Evolutionary conservation across 371 early-diverging fungal species (phyloP), one percentile per base, ranked within the genome.

Genomic region (Actinomucor elegans): DNA sequence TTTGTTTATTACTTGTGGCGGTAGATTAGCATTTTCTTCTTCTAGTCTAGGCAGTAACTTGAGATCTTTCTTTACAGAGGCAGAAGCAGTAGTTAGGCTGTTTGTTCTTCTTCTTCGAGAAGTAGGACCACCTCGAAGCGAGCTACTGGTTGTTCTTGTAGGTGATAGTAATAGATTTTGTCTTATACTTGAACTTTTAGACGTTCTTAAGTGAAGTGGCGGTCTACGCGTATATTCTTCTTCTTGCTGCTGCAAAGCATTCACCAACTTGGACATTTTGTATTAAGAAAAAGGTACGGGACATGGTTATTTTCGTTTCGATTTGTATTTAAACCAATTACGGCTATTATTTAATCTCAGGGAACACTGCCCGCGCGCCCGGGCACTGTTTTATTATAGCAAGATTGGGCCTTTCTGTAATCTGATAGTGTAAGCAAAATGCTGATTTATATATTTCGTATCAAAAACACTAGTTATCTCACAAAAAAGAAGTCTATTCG

Each of bases 1-100:
- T n/a, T n/a, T n/a, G n/a, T n/a, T n/a, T n/a, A n/a, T 55, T 61
- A 66, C 71, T 45, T 74, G 75, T 33, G 71, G 75, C 24, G 71
- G 66, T 40, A 74, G 37, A 8, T 56, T 61, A 17, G 75, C 71
- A 58, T 74, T 74, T 55, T 74, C 71, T 57, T 71, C 61, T 55
- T 70, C 66, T 20, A 74, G 56, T 29, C 69, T 52, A 12, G 74
- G 74, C n/a, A 74, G 49, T 17, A 78, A 27, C 23, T 62, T 66
- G 14, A 71, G 27, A 37, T 77, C 75, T 32, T 52, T 64, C 5
- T n/a, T 35, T 9, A 49, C 24, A 20, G 46, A 29, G 31, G 44
- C 27, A 20, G 43, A 36, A 10, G 37, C 57, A 9, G 57, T 34
- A 49, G 35, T 47, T 17, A 64, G 35, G 42, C 64, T 64, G 14